Evolutionary conservation across 768 basidiomycete species (phyloP), one percentile per base, ranked within the genome.

Genomic region (Pleurotus pulmonarius): DNA sequence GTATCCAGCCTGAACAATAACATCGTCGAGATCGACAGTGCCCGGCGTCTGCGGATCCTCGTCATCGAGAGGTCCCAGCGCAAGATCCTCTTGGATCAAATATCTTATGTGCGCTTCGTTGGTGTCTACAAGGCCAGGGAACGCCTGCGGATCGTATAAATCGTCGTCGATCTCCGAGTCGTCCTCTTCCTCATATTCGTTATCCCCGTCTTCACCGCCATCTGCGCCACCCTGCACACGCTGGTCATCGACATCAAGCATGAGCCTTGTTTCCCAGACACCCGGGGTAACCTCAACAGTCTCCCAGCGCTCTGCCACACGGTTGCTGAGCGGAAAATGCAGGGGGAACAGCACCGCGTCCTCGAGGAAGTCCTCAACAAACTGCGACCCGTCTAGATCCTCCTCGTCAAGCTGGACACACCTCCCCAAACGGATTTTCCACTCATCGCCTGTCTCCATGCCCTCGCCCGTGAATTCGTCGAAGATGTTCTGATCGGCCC

Each of bases 381-480:
- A 75, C 16, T 26, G 37, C 2, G 69, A 61, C 0, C 75, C 75
- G 56, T 77, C 72, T 0, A 59, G 34, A 57, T 76, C 74, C 18
- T 71, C 70, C 16, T 60, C 63, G 12, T 73, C 73, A 12, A 77
- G 65, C 26, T 60, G 34, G 25, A 78, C 58, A 6, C 70, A 52
- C 18, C 76, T 58, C 4, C 75, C 76, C 11, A 77, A 67, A 48
- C 69, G 65, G 6, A 77, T 74, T 55, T 73, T 72, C 76, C 76
- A 76, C 7, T 59, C 56, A 55, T 73, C 68, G 3, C 69, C 73
- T 24, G 62, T 15, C 13, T 63, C 57, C 68, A 78, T 74, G 8
- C 56, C 63, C 1, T 69, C 67, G 0, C 70, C 70, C 0, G 69
- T 56, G 55, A 74, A 75, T 15, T 70, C 65, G 0, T 70, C 64